A percentile compares a stretch with the other conserved stretches of the same genome.
Evolutionary conservation across 1,139 yeast species (phyloP).

Genomic region (Ogataea hybrid): DNA sequence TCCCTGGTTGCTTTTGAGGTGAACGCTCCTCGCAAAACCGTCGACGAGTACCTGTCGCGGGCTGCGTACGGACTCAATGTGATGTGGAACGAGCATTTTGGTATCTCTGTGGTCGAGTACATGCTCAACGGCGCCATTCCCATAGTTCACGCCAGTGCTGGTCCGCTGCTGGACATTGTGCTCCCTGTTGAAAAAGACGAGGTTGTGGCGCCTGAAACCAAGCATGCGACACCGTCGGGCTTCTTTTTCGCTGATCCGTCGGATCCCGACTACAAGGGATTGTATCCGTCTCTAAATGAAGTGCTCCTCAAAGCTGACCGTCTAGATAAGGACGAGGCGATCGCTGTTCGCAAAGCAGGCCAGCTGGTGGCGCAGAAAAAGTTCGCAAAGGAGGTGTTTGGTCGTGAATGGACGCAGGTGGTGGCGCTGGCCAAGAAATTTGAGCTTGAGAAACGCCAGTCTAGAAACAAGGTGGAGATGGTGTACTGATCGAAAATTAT

Average conservation of each 20-base stretch:
- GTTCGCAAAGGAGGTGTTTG: slow-evolving; percentile 70
- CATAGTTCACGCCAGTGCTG: slow-evolving; percentile 90
- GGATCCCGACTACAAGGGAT: slow-evolving; percentile 54
- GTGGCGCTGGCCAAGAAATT: slow-evolving; percentile 36
- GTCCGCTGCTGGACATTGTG: slow-evolving; percentile 87
- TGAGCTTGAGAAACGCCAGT: slow-evolving; percentile 41
- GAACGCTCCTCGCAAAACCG: slow-evolving; percentile 70
- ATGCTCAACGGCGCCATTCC: slow-evolving; percentile 86
- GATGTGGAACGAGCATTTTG: slow-evolving; percentile 99
- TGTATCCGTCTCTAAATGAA: slow-evolving; percentile 42
- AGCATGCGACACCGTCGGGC: slow-evolving; percentile 42
- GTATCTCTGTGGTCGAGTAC: slow-evolving; percentile 95
- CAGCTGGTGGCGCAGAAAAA: slow-evolving; percentile 48
- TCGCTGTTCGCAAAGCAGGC: slow-evolving; percentile 51
- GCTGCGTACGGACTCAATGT: slow-evolving; percentile 85
- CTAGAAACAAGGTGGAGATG: slow-evolving; percentile 40
- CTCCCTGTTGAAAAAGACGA: slow-evolving; percentile 43
- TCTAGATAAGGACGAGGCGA: slow-evolving; percentile 39
- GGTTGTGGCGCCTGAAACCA: slow-evolving; percentile 10
- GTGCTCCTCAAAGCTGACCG: slow-evolving; percentile 45
- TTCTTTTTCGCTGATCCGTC: slow-evolving; percentile 68
- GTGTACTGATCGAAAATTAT: slow-evolving; percentile 33
- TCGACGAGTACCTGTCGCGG: slow-evolving; percentile 51
- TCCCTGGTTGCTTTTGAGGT: slow-evolving; percentile 62
- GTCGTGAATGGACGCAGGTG: slow-evolving; percentile 55